Conservation (phyloP, 1,139 yeast species). For the Yamadazyma blattariae region DNA sequence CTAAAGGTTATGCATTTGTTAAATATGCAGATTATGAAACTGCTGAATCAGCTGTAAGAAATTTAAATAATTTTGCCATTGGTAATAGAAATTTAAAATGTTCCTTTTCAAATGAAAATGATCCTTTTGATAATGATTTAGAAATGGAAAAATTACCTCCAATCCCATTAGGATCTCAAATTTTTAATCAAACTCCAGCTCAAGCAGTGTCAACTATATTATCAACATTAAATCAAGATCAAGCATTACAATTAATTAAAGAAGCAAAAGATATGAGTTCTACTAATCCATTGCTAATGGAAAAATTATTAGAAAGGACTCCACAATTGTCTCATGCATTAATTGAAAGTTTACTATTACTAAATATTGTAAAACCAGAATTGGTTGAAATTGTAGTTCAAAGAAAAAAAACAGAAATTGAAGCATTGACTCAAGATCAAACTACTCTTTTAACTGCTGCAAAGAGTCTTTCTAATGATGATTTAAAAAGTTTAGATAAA, state of each 20-base stretch:
- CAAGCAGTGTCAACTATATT: slow-evolving; percentile 62
- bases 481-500: slow-evolving; percentile 57
- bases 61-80: slow-evolving; percentile 73
- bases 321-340: slow-evolving; percentile 83
- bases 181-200: slow-evolving; percentile 52
- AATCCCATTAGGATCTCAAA: slow-evolving; percentile 49
- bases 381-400: slow-evolving; percentile 46
- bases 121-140: slow-evolving; percentile 16
- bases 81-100: slow-evolving; percentile 75
- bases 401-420: slow-evolving; percentile 32
- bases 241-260: slow-evolving; percentile 52
- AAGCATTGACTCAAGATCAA: slow-evolving; percentile 48
- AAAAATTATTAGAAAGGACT: slow-evolving; percentile 59
- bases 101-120: slow-evolving; percentile 56
- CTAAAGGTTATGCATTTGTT: slow-evolving; percentile 88
- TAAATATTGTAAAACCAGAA: slow-evolving; percentile 56
- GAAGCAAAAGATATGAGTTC: slow-evolving; percentile 66
- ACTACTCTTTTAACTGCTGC: slow-evolving; percentile 53
- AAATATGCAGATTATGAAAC: slow-evolving; percentile 76
- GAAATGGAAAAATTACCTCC: slow-evolving; percentile 35
- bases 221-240: slow-evolving; percentile 54
- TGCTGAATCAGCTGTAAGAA: slow-evolving; percentile 88
- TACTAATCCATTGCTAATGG: slow-evolving; percentile 62
- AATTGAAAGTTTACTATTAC: slow-evolving; percentile 68
- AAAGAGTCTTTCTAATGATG: slow-evolving; percentile 59